Conservation (phyloP, 2,329 filamentous ascomycete species). For the Tolypocladium sp. region DNA sequence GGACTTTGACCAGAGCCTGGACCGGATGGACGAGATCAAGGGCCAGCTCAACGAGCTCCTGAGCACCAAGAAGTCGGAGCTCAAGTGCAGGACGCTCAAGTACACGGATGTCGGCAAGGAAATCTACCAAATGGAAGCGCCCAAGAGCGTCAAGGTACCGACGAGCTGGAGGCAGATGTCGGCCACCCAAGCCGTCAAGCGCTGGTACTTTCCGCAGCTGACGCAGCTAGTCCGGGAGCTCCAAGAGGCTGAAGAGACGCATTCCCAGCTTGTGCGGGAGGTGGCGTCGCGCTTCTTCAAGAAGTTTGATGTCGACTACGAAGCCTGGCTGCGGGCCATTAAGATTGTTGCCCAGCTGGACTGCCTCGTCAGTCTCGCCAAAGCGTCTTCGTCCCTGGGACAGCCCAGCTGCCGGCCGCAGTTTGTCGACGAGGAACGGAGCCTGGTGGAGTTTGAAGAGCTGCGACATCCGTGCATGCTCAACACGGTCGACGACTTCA, state of each 20-base stretch:
- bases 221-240: slow-evolving; percentile 74
- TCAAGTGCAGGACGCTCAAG: slow-evolving; percentile 65
- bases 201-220: slow-evolving; percentile 86
- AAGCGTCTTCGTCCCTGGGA: slow-evolving; percentile 74
- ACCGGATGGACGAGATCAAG: slow-evolving; percentile 67
- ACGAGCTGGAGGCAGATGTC: slow-evolving; percentile 95
- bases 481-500: slow-evolving; percentile 83
- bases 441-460: slow-evolving; percentile 83
- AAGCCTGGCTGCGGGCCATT: slow-evolving; percentile 79
- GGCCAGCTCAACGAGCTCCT: slow-evolving; percentile 62
- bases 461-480: slow-evolving; percentile 93
- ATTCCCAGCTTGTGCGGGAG: slow-evolving; percentile 83
- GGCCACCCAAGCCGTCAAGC: slow-evolving; percentile 78
- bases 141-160: slow-evolving; percentile 77
- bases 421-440: slow-evolving; percentile 81
- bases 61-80: slow-evolving; percentile 58
- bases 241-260: slow-evolving; percentile 90
- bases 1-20: slow-evolving; percentile 81
- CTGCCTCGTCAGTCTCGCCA: slow-evolving; percentile 87
- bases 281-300: slow-evolving; percentile 75
- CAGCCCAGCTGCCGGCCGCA: slow-evolving; percentile 78
- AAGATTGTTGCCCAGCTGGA: slow-evolving; percentile 87
- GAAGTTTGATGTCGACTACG: slow-evolving; percentile 82
- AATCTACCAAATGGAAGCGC: slow-evolving; percentile 90
- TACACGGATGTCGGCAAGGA: slow-evolving; percentile 90